Evolutionary conservation across 495 filamentous ascomycete genomes (phyloP), one percentile per base, ranked within the genome.

Genomic region (Penicillium soppii): DNA sequence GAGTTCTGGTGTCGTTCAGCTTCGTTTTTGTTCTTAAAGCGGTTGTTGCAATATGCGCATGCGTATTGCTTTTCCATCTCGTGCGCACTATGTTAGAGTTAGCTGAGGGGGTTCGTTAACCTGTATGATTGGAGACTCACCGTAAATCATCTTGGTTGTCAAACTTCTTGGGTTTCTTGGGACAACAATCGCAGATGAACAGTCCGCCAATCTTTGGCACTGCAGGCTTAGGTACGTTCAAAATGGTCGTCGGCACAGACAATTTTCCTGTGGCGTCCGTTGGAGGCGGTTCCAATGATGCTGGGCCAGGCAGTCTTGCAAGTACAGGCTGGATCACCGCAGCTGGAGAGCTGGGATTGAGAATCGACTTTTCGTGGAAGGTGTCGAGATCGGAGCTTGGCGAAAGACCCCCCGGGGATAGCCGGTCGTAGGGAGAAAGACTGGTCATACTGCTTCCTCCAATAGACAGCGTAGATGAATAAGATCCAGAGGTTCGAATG

Each of bases 21-120:
- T 73, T 98, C 94, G 55, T 98, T 98, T 69, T 98, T 98, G 74
- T 98, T 98, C 70, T 98, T 98, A 78, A 98, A 98, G 17, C 92
- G 82, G 67, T 97, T 97, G 35, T 85, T 84, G 67, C 94, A 98
- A 68, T 87, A 97, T 15, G 82, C 77, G 65, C 94, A 98, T 45
- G 84, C 84, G 69, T 97, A 97, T 68, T 98, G 95, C 66, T 97
- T 98, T 64, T 98, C 94, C 56, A 88, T 84, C 59, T 92, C 88
- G 61, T 98, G 94, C n/a, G 77, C 55, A 29, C 86, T 89, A 22
- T 37, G 4, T 4, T 44, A 1, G 43, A 12, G 36, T 56, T 50
- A 53, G 57, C 33, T 12, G 5, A 32, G 10, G 8, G 8, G 10
- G 10, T 7, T 32, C 5, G 4, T 7, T 32, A 32, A 32, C 27